These are phyloP conservation scores for Solanum pennellii DNA, from an alignment of 257 asterid genomes.

Conservation along the genomic window DNA sequence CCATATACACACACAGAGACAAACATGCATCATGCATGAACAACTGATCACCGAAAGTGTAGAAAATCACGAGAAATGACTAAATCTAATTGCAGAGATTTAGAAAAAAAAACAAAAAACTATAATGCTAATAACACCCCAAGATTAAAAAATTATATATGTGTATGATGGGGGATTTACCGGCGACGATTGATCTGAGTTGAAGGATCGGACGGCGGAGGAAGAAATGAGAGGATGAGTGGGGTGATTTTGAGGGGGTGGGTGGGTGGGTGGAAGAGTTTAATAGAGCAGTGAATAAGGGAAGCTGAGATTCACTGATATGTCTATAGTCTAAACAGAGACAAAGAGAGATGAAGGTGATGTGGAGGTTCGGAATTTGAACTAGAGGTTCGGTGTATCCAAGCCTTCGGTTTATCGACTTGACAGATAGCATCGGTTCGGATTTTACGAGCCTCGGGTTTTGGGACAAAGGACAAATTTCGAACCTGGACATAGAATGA, in stretches of 20 bases:
- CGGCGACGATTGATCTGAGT: background rate
- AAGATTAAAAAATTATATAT: background rate
- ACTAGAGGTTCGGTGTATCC: background rate
- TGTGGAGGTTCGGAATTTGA: slow-evolving; percentile 7
- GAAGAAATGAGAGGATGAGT: background rate
- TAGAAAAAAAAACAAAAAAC: background rate
- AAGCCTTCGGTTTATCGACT: slow-evolving; percentile 19
- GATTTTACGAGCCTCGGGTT: slow-evolving; percentile 32
- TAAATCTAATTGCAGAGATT: background rate
- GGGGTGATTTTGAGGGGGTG: background rate
- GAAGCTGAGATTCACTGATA: background rate
- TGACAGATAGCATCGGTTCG: slow-evolving; percentile 8
- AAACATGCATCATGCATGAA: background rate
- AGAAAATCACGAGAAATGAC: background rate
- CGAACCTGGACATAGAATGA: slow-evolving; percentile 39
- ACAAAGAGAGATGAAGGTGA: background rate
- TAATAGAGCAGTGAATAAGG: background rate
- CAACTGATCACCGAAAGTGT: background rate
- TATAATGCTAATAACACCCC: background rate
- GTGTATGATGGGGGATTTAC: background rate
- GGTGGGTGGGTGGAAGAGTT: background rate
- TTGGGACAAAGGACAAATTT: slow-evolving; percentile 44
- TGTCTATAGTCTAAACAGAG: background rate
- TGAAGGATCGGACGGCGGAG: background rate
- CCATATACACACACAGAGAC: background rate